Evolutionary conservation across 179 eudicot species (phyloP).

Genomic region (Beta lomatogona): DNA sequence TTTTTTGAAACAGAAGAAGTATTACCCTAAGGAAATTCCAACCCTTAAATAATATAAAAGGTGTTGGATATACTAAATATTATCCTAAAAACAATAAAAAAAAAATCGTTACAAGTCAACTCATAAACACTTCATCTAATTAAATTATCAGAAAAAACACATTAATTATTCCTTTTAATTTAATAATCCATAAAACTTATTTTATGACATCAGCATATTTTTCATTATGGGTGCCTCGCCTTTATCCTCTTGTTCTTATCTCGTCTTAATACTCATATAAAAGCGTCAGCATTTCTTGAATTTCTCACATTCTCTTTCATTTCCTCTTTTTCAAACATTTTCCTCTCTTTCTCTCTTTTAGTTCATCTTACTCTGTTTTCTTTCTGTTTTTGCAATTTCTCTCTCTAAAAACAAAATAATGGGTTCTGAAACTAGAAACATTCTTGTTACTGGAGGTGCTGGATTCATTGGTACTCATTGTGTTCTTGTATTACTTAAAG

Average conservation of each 20-base stretch:
- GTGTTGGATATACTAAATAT: too few relatives aligned
- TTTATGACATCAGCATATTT: not conserved
- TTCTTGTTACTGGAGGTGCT: conserved; percentile 92
- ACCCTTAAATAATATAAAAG: too few relatives aligned
- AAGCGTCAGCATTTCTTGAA: not conserved
- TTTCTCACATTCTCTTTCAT: conserved; percentile 4
- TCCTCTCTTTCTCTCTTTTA: not conserved
- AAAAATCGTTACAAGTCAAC: too few relatives aligned
- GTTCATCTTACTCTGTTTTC: not conserved
- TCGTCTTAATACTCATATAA: conserved; percentile 25
- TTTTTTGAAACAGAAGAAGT: too few relatives aligned
- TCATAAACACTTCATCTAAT: too few relatives aligned
- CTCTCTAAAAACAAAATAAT: conserved; percentile 7
- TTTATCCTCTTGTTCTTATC: conserved; percentile 18
- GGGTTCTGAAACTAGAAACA: conserved; percentile 39
- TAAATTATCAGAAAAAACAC: too few relatives aligned
- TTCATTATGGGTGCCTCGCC: not conserved
- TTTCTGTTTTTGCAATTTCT: conserved; percentile 6
- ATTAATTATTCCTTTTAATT: too few relatives aligned
- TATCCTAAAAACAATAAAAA: not conserved
- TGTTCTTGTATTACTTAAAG: conserved; percentile 53
- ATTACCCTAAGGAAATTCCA: too few relatives aligned
- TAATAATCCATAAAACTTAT: not conserved
- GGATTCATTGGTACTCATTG: conserved; percentile 91
- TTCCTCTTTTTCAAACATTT: not conserved